Evolutionary conservation across 73 alveolate species (phyloP), one percentile per base, ranked within the genome.

Genomic region (Effrenium voratum): DNA sequence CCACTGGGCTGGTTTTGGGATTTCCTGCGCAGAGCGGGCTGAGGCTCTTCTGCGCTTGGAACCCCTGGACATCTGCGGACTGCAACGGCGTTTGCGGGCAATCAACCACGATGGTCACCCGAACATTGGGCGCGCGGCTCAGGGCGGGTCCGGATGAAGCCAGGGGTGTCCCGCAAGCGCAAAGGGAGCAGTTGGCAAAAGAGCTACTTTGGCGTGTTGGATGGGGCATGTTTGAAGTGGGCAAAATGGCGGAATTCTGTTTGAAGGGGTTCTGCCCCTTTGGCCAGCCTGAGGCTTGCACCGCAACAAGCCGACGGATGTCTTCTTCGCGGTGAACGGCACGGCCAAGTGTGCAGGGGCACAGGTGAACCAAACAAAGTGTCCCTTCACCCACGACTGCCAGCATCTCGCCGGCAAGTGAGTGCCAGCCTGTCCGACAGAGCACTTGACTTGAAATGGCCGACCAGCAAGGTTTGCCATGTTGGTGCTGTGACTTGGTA

Each of bases 21-120:
- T n/a, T n/a, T n/a, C n/a, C n/a, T n/a, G n/a, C n/a, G n/a, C n/a
- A n/a, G n/a, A n/a, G n/a, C n/a, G n/a, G n/a, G n/a, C n/a, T n/a
- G n/a, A 87, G 95, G 95, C 95, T 87, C 40, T 87, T 59, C 79
- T 87, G 95, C 32, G 95, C 84, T 68, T 87, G 95, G 95, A 87
- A 87, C 38, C 84, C 40, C 30, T 87, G 95, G 95, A 59, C 95
- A 8, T 36, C 3, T 10, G 84, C 95, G 41, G 84, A 44, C 15
- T 87, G 95, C 44, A 50, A 43, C 5, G 84, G 79, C 52, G 10
- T 84, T 49, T 87, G 95, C 43, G 95, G 95, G 32, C 46, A 43
- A 63, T 30, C 95, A 19, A 76, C 95, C 36, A 46, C 73, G 49
- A 87, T 87, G 95, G 44, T 87, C 84, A 87, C 95, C 6, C 63